These are phyloP conservation scores for Fusarium sp. DNA, from an alignment of 2,329 filamentous ascomycete genomes.

Conservation along the genomic window DNA sequence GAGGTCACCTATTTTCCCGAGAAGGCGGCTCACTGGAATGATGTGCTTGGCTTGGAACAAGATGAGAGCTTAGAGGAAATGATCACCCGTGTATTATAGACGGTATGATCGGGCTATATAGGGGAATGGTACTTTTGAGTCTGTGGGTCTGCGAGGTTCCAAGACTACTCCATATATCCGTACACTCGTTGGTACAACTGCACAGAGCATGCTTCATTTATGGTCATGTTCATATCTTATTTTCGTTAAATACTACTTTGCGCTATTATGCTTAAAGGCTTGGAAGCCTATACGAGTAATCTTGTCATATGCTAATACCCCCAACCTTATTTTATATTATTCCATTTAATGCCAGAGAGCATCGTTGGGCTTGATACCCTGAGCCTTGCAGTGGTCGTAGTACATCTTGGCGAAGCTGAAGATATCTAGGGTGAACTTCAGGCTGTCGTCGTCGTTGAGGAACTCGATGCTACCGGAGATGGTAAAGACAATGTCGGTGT, in stretches of 20 bases:
- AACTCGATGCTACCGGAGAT: constrained; percentile 46
- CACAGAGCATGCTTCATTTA: neutral
- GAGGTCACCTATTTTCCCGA: constrained; percentile 17
- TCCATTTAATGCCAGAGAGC: constrained; percentile 28
- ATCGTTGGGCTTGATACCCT: constrained; percentile 36
- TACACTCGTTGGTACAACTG: neutral
- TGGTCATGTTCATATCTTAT: constrained; percentile 2
- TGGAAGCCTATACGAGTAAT: neutral
- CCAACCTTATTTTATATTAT: neutral
- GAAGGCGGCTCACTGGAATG: neutral
- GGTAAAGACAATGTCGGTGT: constrained; percentile 46
- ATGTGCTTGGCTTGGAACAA: neutral
- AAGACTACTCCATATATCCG: neutral
- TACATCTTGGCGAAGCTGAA: constrained; percentile 44
- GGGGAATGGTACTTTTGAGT: neutral
- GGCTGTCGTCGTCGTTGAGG: constrained; percentile 43
- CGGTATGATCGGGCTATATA: neutral
- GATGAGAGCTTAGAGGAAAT: constrained; percentile 15
- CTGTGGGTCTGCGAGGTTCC: neutral
- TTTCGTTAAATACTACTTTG: constrained; percentile 2
- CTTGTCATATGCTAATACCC: neutral
- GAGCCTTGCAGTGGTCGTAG: constrained; percentile 34
- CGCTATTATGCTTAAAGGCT: neutral
- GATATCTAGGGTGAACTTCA: constrained; percentile 41
- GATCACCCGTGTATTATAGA: constrained; percentile 2